These are phyloP conservation scores for Pseudofabraea citricarpa DNA, from an alignment of 2,329 filamentous ascomycete species.

Conservation along the genomic window DNA sequence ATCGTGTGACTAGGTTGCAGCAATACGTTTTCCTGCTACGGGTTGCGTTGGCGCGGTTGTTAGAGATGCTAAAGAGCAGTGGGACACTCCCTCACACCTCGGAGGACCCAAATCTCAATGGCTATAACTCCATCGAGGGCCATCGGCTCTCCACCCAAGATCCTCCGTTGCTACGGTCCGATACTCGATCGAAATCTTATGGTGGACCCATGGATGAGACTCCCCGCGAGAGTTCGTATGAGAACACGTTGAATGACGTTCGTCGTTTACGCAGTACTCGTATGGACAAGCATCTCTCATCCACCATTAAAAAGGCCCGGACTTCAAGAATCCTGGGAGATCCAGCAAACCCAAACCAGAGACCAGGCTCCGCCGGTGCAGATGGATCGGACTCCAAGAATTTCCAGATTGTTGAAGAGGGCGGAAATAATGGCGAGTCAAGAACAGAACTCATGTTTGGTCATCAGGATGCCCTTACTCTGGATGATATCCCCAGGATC, in stretches of 20 bases:
- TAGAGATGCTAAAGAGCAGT: slow-evolving; percentile 80
- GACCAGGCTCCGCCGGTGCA: slow-evolving; percentile 68
- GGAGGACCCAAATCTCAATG: slow-evolving; percentile 65
- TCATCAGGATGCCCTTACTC: slow-evolving; percentile 82
- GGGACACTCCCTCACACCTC: slow-evolving; percentile 73
- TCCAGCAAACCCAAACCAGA: slow-evolving; percentile 61
- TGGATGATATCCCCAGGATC: slow-evolving; percentile 95
- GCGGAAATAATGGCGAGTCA: slow-evolving; percentile 62
- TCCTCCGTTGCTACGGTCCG: slow-evolving; percentile 53
- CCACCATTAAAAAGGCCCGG: slow-evolving; percentile 83
- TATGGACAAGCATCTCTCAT: slow-evolving; percentile 90
- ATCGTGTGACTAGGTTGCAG: slow-evolving; percentile 77
- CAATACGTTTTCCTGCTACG: slow-evolving; percentile 92
- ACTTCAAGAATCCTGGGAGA: slow-evolving; percentile 91
- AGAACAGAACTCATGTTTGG: slow-evolving; percentile 81
- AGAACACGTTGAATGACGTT: slow-evolving; percentile 95
- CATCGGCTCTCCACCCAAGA: slow-evolving; percentile 47
- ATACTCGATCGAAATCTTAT: slow-evolving; percentile 71
- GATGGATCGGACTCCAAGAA: slow-evolving; percentile 48
- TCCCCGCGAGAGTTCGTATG: slow-evolving; percentile 71
- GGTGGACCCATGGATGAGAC: slow-evolving; percentile 56
- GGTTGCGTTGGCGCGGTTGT: slow-evolving; percentile 82
- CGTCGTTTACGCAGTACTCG: slow-evolving; percentile 86
- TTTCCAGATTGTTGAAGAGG: slow-evolving; percentile 79
- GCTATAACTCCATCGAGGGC: slow-evolving; percentile 63